A percentile compares a stretch with the other conserved stretches of the same genome.
phyloP scores from a whole-genome alignment of 192 early-diverging fungal genomes.

The Entomortierella beljakovae region DNA sequence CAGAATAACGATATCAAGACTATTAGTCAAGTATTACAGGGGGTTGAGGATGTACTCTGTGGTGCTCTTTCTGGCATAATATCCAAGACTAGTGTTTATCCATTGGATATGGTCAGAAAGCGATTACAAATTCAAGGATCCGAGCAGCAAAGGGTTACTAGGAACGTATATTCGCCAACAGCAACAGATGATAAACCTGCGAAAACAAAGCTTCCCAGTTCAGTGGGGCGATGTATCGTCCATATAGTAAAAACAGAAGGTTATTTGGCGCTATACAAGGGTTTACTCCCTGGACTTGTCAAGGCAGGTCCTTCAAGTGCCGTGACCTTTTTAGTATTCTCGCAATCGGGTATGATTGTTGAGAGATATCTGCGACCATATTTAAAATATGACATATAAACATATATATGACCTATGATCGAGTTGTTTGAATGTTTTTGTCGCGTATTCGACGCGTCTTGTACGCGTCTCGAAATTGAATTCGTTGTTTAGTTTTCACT shows the following conservation, averaged over 20 bases:
- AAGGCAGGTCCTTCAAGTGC: constrained; percentile 90
- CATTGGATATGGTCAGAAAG: constrained; percentile 89
- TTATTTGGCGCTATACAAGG: constrained; percentile 85
- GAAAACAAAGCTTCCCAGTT: constrained; percentile 48
- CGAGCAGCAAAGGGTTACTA: constrained; percentile 35
- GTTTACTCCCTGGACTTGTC: constrained; percentile 83
- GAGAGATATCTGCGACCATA: constrained; percentile 19
- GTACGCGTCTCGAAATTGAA: background rate
- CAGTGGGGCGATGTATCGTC: constrained; percentile 67
- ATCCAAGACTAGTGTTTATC: constrained; percentile 89
- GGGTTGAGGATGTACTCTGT: constrained; percentile 73
- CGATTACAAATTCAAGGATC: constrained; percentile 70
- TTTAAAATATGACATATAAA: background rate
- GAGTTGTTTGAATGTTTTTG: background rate
- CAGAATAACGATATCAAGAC: background rate
- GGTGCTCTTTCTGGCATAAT: constrained; percentile 86
- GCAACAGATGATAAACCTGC: constrained; percentile 11
- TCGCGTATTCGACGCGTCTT: background rate
- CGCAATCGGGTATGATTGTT: constrained; percentile 68
- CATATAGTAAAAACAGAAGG: constrained; percentile 84
- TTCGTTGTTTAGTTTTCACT: too few relatives aligned
- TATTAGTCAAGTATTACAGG: constrained; percentile 28
- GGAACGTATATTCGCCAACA: constrained; percentile 6
- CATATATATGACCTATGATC: background rate
- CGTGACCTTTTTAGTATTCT: constrained; percentile 89